phyloP scores from a whole-genome alignment of 2,329 filamentous ascomycete genomes.

The Calonectria ilicicola region DNA sequence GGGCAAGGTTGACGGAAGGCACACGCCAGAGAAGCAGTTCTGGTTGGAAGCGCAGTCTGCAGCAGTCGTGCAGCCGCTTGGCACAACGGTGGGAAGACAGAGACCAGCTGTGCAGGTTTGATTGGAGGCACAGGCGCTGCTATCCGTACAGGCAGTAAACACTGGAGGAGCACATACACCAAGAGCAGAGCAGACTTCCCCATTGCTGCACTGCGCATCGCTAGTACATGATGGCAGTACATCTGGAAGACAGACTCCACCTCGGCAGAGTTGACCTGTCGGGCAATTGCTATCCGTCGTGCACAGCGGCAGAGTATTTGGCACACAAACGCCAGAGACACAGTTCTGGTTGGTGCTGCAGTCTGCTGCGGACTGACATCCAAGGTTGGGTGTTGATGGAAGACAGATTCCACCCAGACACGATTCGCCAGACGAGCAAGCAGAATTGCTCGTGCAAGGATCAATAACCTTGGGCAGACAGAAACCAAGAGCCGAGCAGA shows the following conservation, averaged over 20 bases:
- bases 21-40: not conserved
- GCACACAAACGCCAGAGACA: slow-evolving; percentile 7
- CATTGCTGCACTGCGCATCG: not conserved
- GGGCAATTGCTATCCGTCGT: not conserved
- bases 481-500: not conserved
- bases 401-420: slow-evolving; percentile 1
- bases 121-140: not conserved
- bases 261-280: not conserved
- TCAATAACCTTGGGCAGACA: not conserved
- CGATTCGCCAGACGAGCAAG: not conserved
- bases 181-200: not conserved
- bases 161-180: not conserved
- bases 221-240: not conserved
- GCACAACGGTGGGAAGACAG: not conserved
- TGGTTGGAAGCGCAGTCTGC: not conserved
- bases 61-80: not conserved
- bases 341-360: not conserved
- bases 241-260: slow-evolving; percentile 5
- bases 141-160: not conserved
- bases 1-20: not conserved
- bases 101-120: slow-evolving; percentile 5
- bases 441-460: not conserved
- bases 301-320: not conserved
- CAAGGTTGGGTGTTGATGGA: not conserved
- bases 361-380: not conserved